Conservation (phyloP, 176 grass and related monocot genomes). For the Tillandsia fasciculata region DNA sequence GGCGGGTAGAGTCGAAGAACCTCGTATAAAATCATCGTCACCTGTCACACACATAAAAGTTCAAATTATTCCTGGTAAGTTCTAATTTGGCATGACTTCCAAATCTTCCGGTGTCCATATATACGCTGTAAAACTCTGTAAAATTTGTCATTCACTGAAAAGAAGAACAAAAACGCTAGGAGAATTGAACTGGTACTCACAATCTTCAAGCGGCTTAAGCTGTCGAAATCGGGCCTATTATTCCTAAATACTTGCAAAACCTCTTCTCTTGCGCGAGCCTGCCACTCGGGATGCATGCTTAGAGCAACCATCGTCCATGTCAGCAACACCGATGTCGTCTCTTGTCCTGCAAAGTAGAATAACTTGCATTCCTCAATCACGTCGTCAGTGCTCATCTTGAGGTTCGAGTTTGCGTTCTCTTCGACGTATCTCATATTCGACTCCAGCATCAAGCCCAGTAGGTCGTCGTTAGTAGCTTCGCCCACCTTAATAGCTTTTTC, state of each 20-base stretch:
- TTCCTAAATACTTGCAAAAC: slow-evolving; percentile 52
- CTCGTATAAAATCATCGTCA: slow-evolving; percentile 62
- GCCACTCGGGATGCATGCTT: slow-evolving; percentile 79
- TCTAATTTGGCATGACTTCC: background rate
- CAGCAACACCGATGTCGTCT: slow-evolving; percentile 72
- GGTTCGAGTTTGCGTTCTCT: slow-evolving; percentile 16
- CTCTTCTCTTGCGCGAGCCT: slow-evolving; percentile 60
- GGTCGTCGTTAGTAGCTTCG: slow-evolving; percentile 30
- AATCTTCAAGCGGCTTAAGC: slow-evolving; percentile 46
- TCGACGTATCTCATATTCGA: slow-evolving; percentile 44
- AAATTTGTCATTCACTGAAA: background rate
- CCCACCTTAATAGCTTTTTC: slow-evolving; percentile 31
- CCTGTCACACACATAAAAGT: slow-evolving; percentile 17
- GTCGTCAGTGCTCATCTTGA: slow-evolving; percentile 48
- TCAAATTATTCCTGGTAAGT: background rate
- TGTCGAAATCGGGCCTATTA: slow-evolving; percentile 40
- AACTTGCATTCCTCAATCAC: slow-evolving; percentile 81
- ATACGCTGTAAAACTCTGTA: background rate
- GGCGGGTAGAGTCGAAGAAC: slow-evolving; percentile 61
- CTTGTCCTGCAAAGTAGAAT: slow-evolving; percentile 80
- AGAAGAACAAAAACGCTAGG: background rate
- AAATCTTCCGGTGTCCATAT: background rate
- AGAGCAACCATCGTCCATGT: slow-evolving; percentile 65
- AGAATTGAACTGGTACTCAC: slow-evolving; percentile 33
- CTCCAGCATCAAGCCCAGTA: slow-evolving; percentile 62